Percentiles rank a stretch among this genome's conserved stretches.
phyloP scores from a whole-genome alignment of 192 early-diverging fungal genomes.

The Backusella australiensis region DNA sequence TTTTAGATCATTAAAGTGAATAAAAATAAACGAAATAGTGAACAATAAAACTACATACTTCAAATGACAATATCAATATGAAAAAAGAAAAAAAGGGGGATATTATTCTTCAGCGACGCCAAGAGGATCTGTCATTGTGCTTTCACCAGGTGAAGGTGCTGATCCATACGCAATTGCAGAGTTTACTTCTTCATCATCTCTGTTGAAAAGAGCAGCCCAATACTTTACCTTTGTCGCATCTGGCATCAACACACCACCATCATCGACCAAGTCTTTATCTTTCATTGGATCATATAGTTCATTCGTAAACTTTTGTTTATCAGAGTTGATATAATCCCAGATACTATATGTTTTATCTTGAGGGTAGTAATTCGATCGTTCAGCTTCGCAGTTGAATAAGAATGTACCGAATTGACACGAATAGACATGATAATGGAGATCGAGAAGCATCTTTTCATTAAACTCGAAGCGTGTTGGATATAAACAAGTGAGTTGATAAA shows the following conservation, averaged over 20 bases:
- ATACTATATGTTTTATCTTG: slow-evolving; percentile 49
- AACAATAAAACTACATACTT: background rate
- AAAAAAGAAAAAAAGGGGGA: background rate
- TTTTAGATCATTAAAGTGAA: background rate
- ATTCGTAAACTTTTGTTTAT: slow-evolving; percentile 57
- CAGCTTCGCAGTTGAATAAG: slow-evolving; percentile 85
- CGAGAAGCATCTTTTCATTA: slow-evolving; percentile 75
- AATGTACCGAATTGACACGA: slow-evolving; percentile 95
- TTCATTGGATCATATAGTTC: slow-evolving; percentile 55
- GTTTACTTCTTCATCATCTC: slow-evolving; percentile 56
- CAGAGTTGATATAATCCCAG: slow-evolving; percentile 77
- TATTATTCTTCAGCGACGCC: background rate
- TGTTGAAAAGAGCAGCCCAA: slow-evolving; percentile 69
- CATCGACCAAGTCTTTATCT: slow-evolving; percentile 41
- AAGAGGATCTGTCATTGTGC: background rate
- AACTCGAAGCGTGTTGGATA: slow-evolving; percentile 93
- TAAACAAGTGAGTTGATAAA: slow-evolving; percentile 89
- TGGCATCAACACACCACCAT: slow-evolving; percentile 66
- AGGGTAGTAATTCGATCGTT: slow-evolving; percentile 55
- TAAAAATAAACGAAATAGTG: background rate
- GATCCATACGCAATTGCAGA: slow-evolving; percentile 6
- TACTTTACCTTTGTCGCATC: slow-evolving; percentile 63
- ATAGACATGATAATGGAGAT: slow-evolving; percentile 84
- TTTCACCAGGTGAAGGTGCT: background rate
- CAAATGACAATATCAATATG: background rate